Evolutionary conservation across 2,329 filamentous ascomycete genomes (phyloP), one percentile per base, ranked within the genome.

Genomic region (Claviceps sp.): DNA sequence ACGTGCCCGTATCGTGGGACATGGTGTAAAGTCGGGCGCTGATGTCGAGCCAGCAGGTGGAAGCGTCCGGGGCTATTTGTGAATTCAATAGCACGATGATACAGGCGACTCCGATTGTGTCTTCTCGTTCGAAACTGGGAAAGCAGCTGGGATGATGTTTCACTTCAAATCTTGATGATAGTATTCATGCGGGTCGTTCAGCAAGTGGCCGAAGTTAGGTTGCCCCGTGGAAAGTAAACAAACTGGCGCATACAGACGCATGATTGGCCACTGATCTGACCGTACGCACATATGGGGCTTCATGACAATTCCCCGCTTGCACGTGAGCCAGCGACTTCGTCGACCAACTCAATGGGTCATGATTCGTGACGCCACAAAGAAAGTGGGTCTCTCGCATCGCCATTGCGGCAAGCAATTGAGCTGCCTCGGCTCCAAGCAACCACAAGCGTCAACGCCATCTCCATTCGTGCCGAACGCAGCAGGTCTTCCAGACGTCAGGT

Each of bases 1-100:
- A 96, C 65, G 93, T 75, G 63, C 86, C 86, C 55, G 82, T 81
- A 63, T 94, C 88, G 72, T 93, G 87, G 72, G 88, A 88, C 88
- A 94, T 94, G 63, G 53, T 55, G 22, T 54, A 57, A 55, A 56
- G 56, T 57, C 50, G 54, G 7, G 22, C n/a, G 16, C 22, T 46
- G 24, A 37, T 30, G 8, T 34, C 6, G 13, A 4, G 14, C 20
- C 24, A 41, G 43, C 18, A 44, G 18, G 20, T 14, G 3, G 20
- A 34, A n/a, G 46, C 13, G 46, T n/a, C 18, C 5, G 24, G 1
- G 1, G 37, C 7, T 8, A 48, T 4, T 40, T 48, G 9, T 14
- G 47, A 37, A 14, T 13, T 11, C 2, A 22, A 16, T n/a, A 48
- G 47, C 47, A 14, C 22, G 34, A 6, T 37, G 6, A 3, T 38